Percentiles rank a stretch among this genome's conserved stretches.
phyloP scores from a whole-genome alignment of 805 yeast species.

The Yamadazyma olivae region DNA sequence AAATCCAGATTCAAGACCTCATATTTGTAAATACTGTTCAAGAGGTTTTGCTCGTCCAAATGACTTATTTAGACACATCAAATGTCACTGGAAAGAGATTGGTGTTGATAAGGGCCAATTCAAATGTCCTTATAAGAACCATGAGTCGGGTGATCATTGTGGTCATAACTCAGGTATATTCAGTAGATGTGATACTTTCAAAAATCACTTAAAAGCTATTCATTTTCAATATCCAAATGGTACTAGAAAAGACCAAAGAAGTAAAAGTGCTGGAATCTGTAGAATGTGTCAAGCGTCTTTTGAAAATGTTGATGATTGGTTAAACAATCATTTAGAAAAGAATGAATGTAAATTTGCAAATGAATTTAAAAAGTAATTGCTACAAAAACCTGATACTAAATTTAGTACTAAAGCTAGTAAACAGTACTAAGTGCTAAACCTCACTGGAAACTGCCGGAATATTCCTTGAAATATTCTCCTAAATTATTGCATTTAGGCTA shows the following conservation, averaged over 20 bases:
- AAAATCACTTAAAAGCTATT: conserved; percentile 84
- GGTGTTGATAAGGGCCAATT: conserved; percentile 66
- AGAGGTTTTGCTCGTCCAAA: conserved; percentile 88
- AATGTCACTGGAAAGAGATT: conserved; percentile 78
- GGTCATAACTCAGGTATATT: conserved; percentile 87
- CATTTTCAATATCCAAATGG: conserved; percentile 89
- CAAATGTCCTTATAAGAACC: conserved; percentile 70
- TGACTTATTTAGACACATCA: conserved; percentile 80
- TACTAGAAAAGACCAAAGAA: conserved; percentile 74
- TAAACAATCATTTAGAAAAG: conserved; percentile 65
- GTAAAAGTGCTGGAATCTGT: conserved; percentile 68
- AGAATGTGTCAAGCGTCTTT: conserved; percentile 70
- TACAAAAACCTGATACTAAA: background rate
- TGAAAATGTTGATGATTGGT: conserved; percentile 75
- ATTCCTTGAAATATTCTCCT: no score
- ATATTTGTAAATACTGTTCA: conserved; percentile 69
- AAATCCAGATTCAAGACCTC: conserved; percentile 71
- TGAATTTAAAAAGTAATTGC: conserved; percentile 8
- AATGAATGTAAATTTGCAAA: conserved; percentile 30
- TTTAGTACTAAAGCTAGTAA: background rate
- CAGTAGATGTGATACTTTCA: conserved; percentile 86
- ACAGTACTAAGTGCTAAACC: background rate
- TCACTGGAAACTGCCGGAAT: no score
- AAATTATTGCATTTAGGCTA: no score
- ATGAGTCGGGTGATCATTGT: conserved; percentile 26